Conservation (phyloP, 805 yeast genomes). For the Kodamaea fukazawae region DNA sequence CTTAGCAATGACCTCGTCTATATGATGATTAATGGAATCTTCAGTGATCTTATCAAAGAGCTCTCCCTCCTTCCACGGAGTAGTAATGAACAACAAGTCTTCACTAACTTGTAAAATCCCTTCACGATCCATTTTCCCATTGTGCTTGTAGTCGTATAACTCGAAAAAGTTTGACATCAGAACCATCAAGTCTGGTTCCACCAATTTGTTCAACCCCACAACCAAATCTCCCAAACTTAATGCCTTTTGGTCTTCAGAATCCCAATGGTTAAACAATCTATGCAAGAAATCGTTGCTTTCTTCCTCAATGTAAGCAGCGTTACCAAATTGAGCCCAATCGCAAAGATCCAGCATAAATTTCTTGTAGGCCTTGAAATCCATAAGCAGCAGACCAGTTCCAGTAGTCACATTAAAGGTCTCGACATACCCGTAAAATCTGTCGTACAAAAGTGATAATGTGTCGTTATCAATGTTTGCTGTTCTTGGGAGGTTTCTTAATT, state of each 20-base stretch:
- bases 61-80: conserved; percentile 79
- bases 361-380: conserved; percentile 71
- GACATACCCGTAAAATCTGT: conserved; percentile 74
- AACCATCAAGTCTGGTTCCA: conserved; percentile 73
- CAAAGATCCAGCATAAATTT: conserved; percentile 75
- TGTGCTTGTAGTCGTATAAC: conserved; percentile 61
- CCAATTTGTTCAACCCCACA: conserved; percentile 66
- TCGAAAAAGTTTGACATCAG: conserved; percentile 75
- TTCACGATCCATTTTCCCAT: conserved; percentile 68
- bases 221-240: conserved; percentile 69
- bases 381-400: conserved; percentile 54
- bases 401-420: conserved; percentile 57
- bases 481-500: conserved; percentile 80
- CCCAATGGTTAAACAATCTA: conserved; percentile 73
- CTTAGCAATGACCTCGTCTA: conserved; percentile 59
- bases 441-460: conserved; percentile 72
- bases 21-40: conserved; percentile 58
- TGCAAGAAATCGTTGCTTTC: conserved; percentile 44
- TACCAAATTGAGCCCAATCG: conserved; percentile 59
- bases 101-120: conserved; percentile 83
- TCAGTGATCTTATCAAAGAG: conserved; percentile 64
- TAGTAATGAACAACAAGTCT: conserved; percentile 75
- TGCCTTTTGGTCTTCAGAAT: conserved; percentile 49
- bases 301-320: conserved; percentile 18
- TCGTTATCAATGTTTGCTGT: conserved; percentile 56